Conservation (phyloP, 352 stramenopile genomes). For the Phytophthora uliginosa region DNA sequence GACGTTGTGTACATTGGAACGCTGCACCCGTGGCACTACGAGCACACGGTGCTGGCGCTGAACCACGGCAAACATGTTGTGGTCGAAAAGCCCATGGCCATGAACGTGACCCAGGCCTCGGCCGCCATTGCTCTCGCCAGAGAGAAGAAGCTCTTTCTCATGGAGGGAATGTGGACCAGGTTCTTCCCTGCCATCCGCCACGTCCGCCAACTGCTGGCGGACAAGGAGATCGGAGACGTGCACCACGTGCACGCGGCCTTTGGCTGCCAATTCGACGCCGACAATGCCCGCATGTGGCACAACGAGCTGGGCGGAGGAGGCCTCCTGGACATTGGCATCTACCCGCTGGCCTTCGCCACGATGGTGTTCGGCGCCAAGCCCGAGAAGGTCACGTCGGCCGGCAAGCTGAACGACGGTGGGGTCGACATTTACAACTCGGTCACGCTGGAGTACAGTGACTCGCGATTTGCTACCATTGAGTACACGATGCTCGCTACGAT, state of each 20-base stretch:
- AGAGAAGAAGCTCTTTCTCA: conserved; percentile 72
- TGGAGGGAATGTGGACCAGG: conserved; percentile 91
- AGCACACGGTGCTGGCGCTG: conserved; percentile 74
- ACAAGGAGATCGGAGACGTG: conserved; percentile 58
- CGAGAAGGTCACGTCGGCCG: conserved; percentile 58
- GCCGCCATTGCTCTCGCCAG: conserved; percentile 63
- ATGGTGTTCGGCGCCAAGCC: conserved; percentile 67
- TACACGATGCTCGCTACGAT: conserved; percentile 79
- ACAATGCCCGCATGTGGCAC: conserved; percentile 68
- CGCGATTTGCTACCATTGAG: conserved; percentile 64
- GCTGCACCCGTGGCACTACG: conserved; percentile 83
- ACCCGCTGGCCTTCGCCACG: conserved; percentile 78
- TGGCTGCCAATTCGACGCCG: conserved; percentile 45
- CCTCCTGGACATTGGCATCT: conserved; percentile 83
- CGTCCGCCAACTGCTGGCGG: conserved; percentile 50
- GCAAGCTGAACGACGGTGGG: conserved; percentile 59
- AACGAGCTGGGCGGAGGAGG: conserved; percentile 74
- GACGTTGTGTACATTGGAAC: conserved; percentile 93
- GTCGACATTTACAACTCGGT: conserved; percentile 69
- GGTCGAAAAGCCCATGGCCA: conserved; percentile 92
- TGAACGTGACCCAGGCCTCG: conserved; percentile 79
- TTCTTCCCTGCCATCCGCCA: conserved; percentile 83
- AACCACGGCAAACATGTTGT: conserved; percentile 87
- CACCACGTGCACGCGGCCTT: conserved; percentile 63
- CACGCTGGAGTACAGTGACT: conserved; percentile 62